These are phyloP conservation scores for Fusarium sp. DNA, from an alignment of 2,329 filamentous ascomycete genomes.

Conservation along the genomic window DNA sequence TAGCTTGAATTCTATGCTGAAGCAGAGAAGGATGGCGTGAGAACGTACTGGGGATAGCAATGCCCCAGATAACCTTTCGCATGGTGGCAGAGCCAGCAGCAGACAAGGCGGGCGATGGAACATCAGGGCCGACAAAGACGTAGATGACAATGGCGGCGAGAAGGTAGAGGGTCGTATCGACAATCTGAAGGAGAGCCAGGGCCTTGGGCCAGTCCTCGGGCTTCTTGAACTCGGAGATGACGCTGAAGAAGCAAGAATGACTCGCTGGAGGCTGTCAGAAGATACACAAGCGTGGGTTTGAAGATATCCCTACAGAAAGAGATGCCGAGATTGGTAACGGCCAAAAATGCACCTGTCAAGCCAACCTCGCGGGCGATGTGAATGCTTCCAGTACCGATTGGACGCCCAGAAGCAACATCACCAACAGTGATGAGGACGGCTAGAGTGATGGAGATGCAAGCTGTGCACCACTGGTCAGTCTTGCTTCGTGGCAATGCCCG, in stretches of 20 bases:
- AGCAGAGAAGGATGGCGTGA: neutral
- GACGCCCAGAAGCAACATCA: conserved; percentile 61
- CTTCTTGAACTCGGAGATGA: conserved; percentile 70
- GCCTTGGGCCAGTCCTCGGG: conserved; percentile 55
- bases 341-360: conserved; percentile 63
- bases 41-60: conserved; percentile 63
- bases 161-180: conserved; percentile 70
- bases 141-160: conserved; percentile 73
- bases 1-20: neutral
- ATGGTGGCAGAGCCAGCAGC: conserved; percentile 62
- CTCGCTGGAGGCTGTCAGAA: conserved; percentile 48
- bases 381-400: conserved; percentile 49
- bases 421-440: conserved; percentile 72
- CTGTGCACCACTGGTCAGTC: conserved; percentile 21
- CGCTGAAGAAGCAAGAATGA: conserved; percentile 73
- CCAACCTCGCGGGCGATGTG: conserved; percentile 50
- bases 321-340: conserved; percentile 71
- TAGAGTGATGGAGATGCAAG: conserved; percentile 68
- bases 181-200: conserved; percentile 64
- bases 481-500: no score
- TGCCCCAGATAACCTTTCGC: conserved; percentile 71
- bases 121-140: conserved; percentile 67
- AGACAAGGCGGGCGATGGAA: conserved; percentile 72
- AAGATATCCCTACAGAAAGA: conserved; percentile 60
- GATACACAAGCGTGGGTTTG: no score